Conservation (phyloP, 1,284 basidiomycete species). For the Schizophyllum amplum region DNA sequence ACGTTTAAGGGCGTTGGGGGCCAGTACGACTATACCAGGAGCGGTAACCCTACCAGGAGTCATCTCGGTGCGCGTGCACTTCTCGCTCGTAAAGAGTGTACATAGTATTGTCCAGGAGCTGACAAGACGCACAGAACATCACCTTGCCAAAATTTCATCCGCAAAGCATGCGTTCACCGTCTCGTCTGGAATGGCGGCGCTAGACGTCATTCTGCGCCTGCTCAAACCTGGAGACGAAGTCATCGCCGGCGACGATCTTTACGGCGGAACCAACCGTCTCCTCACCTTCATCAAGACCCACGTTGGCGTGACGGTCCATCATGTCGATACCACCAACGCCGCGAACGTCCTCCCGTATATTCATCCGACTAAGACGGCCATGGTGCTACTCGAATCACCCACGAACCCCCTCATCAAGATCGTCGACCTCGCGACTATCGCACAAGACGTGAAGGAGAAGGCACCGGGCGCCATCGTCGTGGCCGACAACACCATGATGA, state of each 20-base stretch:
- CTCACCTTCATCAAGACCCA: constrained; percentile 87
- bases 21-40: constrained; percentile 90
- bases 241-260: constrained; percentile 95
- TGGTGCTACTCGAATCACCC: constrained; percentile 95
- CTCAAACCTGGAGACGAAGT: constrained; percentile 94
- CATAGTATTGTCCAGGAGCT: neutral
- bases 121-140: constrained; percentile 60
- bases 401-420: constrained; percentile 98
- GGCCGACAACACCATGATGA: constrained; percentile 99
- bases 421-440: constrained; percentile 81
- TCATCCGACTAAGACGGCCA: constrained; percentile 67
- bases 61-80: constrained; percentile 89
- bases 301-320: constrained; percentile 85
- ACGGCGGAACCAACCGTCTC: constrained; percentile 96
- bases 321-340: constrained; percentile 89
- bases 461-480: constrained; percentile 82
- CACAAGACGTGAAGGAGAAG: constrained; percentile 72
- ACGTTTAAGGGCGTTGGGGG: constrained; percentile 96
- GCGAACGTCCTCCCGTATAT: constrained; percentile 57
- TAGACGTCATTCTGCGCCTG: constrained; percentile 91
- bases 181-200: constrained; percentile 95
- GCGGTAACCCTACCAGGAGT: constrained; percentile 94
- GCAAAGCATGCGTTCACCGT: constrained; percentile 86
- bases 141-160: constrained; percentile 90
- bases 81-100: constrained; percentile 13